phyloP scores from a whole-genome alignment of 225 moss, liverwort and hornwort species.

The Climacium dendroides region DNA sequence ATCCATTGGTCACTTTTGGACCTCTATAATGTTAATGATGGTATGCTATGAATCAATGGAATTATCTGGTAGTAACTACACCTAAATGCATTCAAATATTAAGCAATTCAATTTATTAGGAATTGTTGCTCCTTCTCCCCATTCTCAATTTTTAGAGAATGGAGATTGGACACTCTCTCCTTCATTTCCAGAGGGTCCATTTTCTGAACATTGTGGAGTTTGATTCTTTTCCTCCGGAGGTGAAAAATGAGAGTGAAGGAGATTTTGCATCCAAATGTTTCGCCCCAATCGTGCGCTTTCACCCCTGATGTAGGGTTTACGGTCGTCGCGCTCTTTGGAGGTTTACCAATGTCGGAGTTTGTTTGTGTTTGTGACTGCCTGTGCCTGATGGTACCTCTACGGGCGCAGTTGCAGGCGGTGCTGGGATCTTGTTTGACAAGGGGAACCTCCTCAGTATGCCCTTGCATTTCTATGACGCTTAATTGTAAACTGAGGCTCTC shows the following conservation, averaged over 20 bases:
- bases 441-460: conserved; percentile 18
- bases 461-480: conserved; percentile 8
- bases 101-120: not conserved
- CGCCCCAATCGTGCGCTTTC: not conserved
- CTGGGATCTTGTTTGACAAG: conserved; percentile 19
- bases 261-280: not conserved
- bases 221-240: not conserved
- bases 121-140: not conserved
- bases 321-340: not conserved
- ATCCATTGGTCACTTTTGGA: not conserved
- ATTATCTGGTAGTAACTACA: no score
- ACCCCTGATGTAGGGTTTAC: not conserved
- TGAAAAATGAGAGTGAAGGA: not conserved
- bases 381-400: conserved; percentile 19
- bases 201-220: not conserved
- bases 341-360: not conserved
- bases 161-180: not conserved
- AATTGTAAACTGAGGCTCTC: conserved; percentile 1
- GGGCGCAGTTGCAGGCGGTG: conserved; percentile 4
- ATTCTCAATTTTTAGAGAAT: not conserved
- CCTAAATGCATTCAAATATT: not conserved
- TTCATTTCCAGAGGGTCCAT: not conserved
- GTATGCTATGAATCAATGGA: not conserved
- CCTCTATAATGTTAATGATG: rapidly evolving
- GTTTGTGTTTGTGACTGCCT: not conserved